Base-by-base conservation (phyloP, 768 basidiomycete species). In the Polyporus arcularius region DNA sequence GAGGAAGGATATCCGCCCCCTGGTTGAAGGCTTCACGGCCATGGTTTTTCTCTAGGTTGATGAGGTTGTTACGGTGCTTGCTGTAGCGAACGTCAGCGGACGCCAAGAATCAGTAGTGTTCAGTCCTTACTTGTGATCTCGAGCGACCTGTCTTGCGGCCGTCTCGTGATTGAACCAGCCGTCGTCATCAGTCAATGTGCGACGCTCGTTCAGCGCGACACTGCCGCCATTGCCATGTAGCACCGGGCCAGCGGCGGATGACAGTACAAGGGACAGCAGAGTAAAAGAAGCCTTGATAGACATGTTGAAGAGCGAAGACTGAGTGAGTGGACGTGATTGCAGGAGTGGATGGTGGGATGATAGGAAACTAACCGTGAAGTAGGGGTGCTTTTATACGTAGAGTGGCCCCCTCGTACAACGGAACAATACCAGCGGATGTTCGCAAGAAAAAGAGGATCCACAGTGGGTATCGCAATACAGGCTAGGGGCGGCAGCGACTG, bases 1-100 rank as follows among this genome's bases (percentile, higher is more conserved):
- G 18, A 14, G 67, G 67, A 26, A 56, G 18, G 62, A 77, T 74
- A 47, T 69, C 61, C 9, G 71, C 71, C 30, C 73, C 64, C 42
- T 58, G 50, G 40, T 65, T 66, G 47, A 69, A 61, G 26, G 66
- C 58, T 9, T 59, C 39, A 15, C 16, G 58, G 7, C 62, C 62
- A 10, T 28, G 26, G 42, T 66, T 63, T 10, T 28, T 40, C 28
- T 58, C 39, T 7, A 66, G 57, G 52, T 66, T 66, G 5, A 61
- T 42, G 10, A 66, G 31, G 30, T 66, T 66, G 57, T 60, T 58
- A 40, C 65, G 65, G 45, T 66, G 62, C 26, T 66, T 66, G 57
- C 65, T 66, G 26, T 16, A 39, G 4, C 16, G 9, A 15, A n/a
- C n/a, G 32, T 56, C 43, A 57, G 38, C 8, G n/a, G 4, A 32